Evolutionary conservation across 1,284 basidiomycete species (phyloP), one percentile per base, ranked within the genome.

Genomic region (Sparassis latifolia): DNA sequence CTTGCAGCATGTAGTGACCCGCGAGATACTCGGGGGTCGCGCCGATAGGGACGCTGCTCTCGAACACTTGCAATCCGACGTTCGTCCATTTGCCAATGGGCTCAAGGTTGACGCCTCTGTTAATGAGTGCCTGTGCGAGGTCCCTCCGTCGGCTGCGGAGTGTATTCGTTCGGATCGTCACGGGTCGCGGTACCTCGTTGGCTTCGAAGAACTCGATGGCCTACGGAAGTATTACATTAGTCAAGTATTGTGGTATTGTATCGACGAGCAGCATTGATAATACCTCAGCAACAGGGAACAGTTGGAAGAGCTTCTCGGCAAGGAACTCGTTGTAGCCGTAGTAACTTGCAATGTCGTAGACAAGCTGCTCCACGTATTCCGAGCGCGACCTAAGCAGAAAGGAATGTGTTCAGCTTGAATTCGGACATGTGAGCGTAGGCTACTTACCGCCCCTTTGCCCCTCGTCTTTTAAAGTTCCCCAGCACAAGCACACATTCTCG

Each of bases 71-170:
- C 33, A 99, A 77, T 5, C 97, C 97, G 55, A 98, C 95, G 66
- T 97, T 98, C 47, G 90, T 92, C 97, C 97, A 99, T 69, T 97
- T 97, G 33, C 97, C 97, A 57, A 99, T 93, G 5, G 97, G 95
- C 68, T 99, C 96, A 54, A 99, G 80, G 62, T 92, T 95, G 54
- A 98, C 97, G 42, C 97, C 95, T 49, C 97, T 85, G 69, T 97
- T 97, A 66, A 99, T 89, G 42, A 99, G 78, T 1, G 86, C 81
- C 69, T 99, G 97, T 0, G 93, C 96, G 49, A 99, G 82, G 67
- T 99, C 97, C 46, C 96, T 82, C 53, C 97, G 79, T 53, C 96
- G 82, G 1, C 95, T 95, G 55, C 92, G 89, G 10, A 99, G 79
- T 4, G 96, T 99, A 70, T 99, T 99, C 46, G 95, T 95, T 49